A percentile compares a stretch with the other conserved stretches of the same genome.
Evolutionary conservation across 306 rosid species (phyloP).

Genomic region (Pueraria montana): DNA sequence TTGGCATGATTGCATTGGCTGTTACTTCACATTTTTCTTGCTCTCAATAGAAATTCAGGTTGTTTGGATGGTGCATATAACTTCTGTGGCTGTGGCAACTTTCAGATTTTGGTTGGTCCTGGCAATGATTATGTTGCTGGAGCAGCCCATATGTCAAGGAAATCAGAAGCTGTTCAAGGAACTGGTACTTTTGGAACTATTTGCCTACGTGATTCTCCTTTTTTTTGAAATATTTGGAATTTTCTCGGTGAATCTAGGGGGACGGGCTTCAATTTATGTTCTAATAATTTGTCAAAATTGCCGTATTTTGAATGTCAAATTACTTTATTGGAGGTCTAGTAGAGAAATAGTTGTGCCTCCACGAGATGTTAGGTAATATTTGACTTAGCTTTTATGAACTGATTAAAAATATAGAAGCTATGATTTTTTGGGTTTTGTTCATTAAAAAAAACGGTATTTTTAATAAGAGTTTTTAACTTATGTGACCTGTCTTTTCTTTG

Average conservation of each 20-base stretch:
- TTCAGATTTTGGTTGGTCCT: conserved; percentile 43
- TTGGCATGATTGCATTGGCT: conserved; percentile 24
- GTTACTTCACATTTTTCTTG: neutral
- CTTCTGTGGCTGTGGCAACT: conserved; percentile 20
- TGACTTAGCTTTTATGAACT: neutral
- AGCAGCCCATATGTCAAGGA: conserved; percentile 27
- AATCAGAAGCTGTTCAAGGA: conserved; percentile 38
- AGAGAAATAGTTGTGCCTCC: neutral
- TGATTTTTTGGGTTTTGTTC: neutral
- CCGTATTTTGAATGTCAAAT: conserved; percentile 5
- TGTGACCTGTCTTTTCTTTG: no score
- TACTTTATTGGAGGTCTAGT: neutral
- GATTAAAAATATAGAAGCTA: neutral
- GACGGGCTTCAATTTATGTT: neutral
- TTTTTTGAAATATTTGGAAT: neutral
- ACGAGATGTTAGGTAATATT: neutral
- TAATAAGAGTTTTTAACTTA: neutral
- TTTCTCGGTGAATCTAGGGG: neutral
- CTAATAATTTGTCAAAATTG: neutral
- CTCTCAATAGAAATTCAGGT: conserved; percentile 20
- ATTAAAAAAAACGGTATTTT: neutral
- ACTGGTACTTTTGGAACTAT: conserved; percentile 22
- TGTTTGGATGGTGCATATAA: conserved; percentile 28
- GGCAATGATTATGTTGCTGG: conserved; percentile 42
- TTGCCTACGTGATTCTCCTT: conserved; percentile 37